Conservation (phyloP, 768 basidiomycete species). For the Arthromyces matolae region DNA sequence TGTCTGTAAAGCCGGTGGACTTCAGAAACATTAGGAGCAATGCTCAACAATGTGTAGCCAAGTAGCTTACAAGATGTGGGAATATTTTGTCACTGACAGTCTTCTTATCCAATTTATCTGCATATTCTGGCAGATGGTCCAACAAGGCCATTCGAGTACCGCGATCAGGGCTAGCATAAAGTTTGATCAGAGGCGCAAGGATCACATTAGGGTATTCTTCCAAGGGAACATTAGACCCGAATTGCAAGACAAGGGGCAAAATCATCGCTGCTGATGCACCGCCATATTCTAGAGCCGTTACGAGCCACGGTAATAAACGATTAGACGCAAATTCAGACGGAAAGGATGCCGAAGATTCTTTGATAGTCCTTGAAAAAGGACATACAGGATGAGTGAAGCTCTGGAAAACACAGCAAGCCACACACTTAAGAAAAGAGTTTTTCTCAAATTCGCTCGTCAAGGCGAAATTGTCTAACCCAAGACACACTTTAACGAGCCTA, state of each 20-base stretch:
- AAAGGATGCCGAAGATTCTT: slow-evolving; percentile 74
- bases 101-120: slow-evolving; percentile 83
- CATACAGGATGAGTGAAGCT: slow-evolving; percentile 13
- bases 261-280: slow-evolving; percentile 74
- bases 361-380: slow-evolving; percentile 55
- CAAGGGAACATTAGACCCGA: slow-evolving; percentile 67
- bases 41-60: not conserved
- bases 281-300: slow-evolving; percentile 74
- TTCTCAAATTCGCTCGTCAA: slow-evolving; percentile 83
- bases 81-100: slow-evolving; percentile 85
- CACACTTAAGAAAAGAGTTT: slow-evolving; percentile 60
- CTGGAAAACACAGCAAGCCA: not conserved
- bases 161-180: slow-evolving; percentile 87
- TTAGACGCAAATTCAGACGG: slow-evolving; percentile 83
- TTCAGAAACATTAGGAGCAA: slow-evolving; percentile 25
- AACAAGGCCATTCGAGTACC: slow-evolving; percentile 92
- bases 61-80: slow-evolving; percentile 70
- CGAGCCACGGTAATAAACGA: slow-evolving; percentile 84
- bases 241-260: slow-evolving; percentile 78
- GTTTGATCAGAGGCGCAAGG: slow-evolving; percentile 73
- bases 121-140: slow-evolving; percentile 80
- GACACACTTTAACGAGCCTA: slow-evolving; percentile 77
- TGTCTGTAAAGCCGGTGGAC: slow-evolving; percentile 97
- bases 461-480: slow-evolving; percentile 81
- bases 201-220: slow-evolving; percentile 69